Percentiles rank a stretch among this genome's conserved stretches.
phyloP scores from a whole-genome alignment of 768 basidiomycete genomes.

The Leccinum broughii region DNA sequence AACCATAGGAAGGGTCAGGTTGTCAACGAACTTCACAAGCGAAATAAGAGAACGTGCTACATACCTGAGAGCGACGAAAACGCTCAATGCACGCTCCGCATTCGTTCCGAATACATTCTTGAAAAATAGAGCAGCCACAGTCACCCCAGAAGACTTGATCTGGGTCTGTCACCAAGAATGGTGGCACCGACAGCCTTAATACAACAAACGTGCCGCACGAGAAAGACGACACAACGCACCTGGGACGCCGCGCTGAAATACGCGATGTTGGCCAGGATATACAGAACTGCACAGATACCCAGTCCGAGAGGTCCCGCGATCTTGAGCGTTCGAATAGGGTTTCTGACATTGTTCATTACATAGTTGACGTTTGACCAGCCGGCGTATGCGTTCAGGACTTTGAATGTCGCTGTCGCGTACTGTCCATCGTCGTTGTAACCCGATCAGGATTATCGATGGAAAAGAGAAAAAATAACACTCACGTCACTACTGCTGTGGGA shows the following conservation, averaged over 20 bases:
- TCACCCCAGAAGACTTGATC: constrained; percentile 49
- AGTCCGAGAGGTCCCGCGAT: constrained; percentile 61
- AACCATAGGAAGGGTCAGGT: not conserved
- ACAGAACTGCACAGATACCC: constrained; percentile 51
- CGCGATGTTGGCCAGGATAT: constrained; percentile 57
- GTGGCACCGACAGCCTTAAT: not conserved
- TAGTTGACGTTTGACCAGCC: constrained; percentile 55
- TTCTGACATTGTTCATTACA: constrained; percentile 53
- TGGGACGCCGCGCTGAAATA: constrained; percentile 46
- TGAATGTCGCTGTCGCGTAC: constrained; percentile 64
- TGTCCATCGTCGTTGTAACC: constrained; percentile 17
- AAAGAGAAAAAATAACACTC: not conserved
- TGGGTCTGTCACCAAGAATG: constrained; percentile 33
- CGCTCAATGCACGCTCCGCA: constrained; percentile 56
- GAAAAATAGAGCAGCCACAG: constrained; percentile 63
- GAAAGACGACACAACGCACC: constrained; percentile 4
- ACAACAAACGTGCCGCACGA: not conserved
- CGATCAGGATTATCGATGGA: not conserved
- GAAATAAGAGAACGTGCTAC: not conserved
- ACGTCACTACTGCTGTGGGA: constrained; percentile 52
- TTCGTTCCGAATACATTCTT: constrained; percentile 53
- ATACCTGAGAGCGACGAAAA: constrained; percentile 57
- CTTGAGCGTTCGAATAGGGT: constrained; percentile 60
- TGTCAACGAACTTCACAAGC: not conserved
- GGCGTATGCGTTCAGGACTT: constrained; percentile 48